Base-by-base conservation (phyloP, 2,329 filamentous ascomycete species). In the Sclerotinia minor region DNA sequence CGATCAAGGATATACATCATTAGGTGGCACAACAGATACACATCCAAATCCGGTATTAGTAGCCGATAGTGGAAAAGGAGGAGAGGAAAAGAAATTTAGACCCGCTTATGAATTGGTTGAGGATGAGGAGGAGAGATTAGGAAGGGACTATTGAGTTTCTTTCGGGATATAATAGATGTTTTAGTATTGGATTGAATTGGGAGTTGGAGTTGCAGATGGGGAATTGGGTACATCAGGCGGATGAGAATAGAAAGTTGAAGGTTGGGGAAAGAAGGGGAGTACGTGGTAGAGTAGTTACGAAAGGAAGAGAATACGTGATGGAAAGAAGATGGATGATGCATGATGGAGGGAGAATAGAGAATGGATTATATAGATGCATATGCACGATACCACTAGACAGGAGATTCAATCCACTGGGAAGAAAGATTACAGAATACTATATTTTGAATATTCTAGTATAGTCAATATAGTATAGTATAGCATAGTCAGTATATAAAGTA, bases 1-100 rank as follows among this genome's bases (percentile, higher is more conserved):
- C 78, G 92, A 97, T 77, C 82, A 83, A 72, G 94, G 94, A 13
- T 97, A 95, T 79, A 97, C 95, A 3, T 94, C 91, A 71, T 83
- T 99, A n/a, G 95, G 95, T 26, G 94, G 95, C 3, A 92, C 88
- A 32, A 89, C 87, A 67, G 92, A 99, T 79, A 99, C 95, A 2
- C 86, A 91, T 71, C 94, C 92, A 0, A 99, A 99, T 76, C 95
- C 95, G 13, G 87, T 85, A 47, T 79, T 96, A 74, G 84, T 82
- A 67, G 73, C 73, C 35, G 70, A 38, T 44, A 71, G 74, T 72
- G 64, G 67, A 24, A 70, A 76, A 17, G 69, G 71, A 21, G 75
- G 76, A 73, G 32, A 71, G n/a, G 70, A 75, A 19, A 76, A 78
- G 64, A 77, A 72, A 7, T 94, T 90, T 76, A 81, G 86, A 63